Conservation (phyloP, 805 yeast species). For the Groenewaldozyma tartarivorans region DNA sequence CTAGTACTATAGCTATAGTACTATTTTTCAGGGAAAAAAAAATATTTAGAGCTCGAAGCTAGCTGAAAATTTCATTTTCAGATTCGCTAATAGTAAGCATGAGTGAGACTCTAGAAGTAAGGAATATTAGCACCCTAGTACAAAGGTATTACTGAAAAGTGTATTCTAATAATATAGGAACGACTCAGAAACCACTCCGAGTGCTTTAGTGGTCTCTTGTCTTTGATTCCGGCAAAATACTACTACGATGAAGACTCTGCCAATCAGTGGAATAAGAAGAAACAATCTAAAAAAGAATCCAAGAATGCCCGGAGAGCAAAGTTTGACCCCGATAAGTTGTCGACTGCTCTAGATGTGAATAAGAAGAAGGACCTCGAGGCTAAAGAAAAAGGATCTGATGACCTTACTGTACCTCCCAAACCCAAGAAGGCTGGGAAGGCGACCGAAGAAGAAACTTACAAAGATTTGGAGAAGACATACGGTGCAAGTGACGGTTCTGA, state of each 20-base stretch:
- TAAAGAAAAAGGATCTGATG: constrained; percentile 5
- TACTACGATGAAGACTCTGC: constrained; percentile 86
- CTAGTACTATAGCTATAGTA: too few species aligned
- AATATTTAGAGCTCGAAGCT: too few species aligned
- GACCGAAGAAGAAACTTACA: constrained; percentile 13
- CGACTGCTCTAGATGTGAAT: constrained; percentile 27
- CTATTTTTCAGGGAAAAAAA: too few species aligned
- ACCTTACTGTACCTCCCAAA: constrained; percentile 3
- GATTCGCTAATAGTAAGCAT: constrained; percentile 5
- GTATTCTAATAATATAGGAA: constrained; percentile 15
- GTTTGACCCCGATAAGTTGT: constrained; percentile 49
- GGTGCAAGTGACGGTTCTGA: too few species aligned
- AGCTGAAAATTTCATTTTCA: not conserved
- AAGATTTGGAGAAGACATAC: constrained; percentile 25
- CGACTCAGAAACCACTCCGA: constrained; percentile 28
- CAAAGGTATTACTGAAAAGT: too few species aligned
- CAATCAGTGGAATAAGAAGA: constrained; percentile 84
- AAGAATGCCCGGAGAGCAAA: constrained; percentile 56
- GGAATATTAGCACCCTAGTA: not conserved
- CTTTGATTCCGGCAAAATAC: constrained; percentile 88
- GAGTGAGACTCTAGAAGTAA: constrained; percentile 16
- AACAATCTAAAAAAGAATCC: constrained; percentile 56
- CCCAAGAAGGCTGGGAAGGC: constrained; percentile 1
- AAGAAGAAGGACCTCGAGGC: constrained; percentile 8
- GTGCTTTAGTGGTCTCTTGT: constrained; percentile 77